These are phyloP conservation scores for Areca catechu DNA, from an alignment of 176 grass and related monocot species.

Conservation along the genomic window DNA sequence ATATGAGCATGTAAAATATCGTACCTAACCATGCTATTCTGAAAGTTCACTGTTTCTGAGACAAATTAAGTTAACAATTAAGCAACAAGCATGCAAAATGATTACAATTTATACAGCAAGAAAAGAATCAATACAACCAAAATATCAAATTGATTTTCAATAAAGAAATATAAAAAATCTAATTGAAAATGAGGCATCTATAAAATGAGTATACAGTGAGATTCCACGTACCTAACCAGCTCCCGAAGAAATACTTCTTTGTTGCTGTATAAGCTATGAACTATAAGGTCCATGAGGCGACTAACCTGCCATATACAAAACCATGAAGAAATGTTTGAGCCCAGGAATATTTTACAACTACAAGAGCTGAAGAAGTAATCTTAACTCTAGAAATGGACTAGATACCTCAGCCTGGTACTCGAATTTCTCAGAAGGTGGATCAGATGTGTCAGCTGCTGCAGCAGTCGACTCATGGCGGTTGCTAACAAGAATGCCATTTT, in stretches of 20 bases:
- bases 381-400: background rate
- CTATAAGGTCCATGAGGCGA: conserved; percentile 98
- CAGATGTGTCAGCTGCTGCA: conserved; percentile 50
- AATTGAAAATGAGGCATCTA: background rate
- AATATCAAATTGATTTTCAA: too few relatives aligned
- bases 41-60: too few relatives aligned
- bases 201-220: background rate
- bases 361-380: background rate
- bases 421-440: conserved; percentile 35
- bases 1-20: too few relatives aligned
- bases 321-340: background rate
- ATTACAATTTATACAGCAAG: too few relatives aligned
- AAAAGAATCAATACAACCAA: too few relatives aligned
- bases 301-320: conserved; percentile 54
- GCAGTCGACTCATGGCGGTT: conserved; percentile 55
- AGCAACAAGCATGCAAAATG: too few relatives aligned
- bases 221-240: conserved; percentile 56
- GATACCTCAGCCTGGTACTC: conserved; percentile 96
- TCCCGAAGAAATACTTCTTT: conserved; percentile 98
- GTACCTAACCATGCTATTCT: too few relatives aligned
- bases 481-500: conserved; percentile 24
- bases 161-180: too few relatives aligned
- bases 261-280: conserved; percentile 97
- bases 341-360: too few relatives aligned
- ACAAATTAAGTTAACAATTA: too few relatives aligned